phyloP scores from a whole-genome alignment of 2,329 filamentous ascomycete genomes.

The Stagonosporopsis vannaccii region DNA sequence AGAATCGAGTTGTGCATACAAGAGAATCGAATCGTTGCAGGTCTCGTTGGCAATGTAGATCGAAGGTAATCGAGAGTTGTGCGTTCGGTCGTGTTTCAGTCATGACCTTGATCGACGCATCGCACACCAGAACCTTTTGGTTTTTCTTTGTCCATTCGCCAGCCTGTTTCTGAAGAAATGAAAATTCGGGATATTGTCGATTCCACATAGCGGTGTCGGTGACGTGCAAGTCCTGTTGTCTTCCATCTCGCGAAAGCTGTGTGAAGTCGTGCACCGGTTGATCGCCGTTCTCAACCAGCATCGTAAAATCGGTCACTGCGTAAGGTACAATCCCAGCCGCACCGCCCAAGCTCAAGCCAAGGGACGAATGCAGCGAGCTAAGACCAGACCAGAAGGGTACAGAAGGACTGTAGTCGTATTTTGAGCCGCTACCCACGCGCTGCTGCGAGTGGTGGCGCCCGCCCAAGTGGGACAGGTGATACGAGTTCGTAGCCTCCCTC shows the following conservation, averaged over 20 bases:
- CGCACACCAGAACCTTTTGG: constrained; percentile 50
- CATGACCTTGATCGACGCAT: constrained; percentile 53
- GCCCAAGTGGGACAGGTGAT: constrained; percentile 32
- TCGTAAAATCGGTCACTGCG: constrained; percentile 46
- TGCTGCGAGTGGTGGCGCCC: constrained; percentile 31
- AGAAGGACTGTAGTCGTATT: constrained; percentile 32
- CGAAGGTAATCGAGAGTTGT: constrained; percentile 42
- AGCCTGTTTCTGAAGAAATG: constrained; percentile 29
- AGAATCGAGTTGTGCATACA: constrained; percentile 46
- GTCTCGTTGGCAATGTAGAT: constrained; percentile 45
- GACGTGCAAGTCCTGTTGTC: constrained; percentile 42
- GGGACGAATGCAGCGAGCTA: constrained; percentile 26
- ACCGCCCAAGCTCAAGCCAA: constrained; percentile 16
- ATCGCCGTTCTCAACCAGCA: constrained; percentile 51
- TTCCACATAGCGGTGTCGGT: constrained; percentile 42
- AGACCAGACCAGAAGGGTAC: constrained; percentile 25
- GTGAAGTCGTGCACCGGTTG: constrained; percentile 52
- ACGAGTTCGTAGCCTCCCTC: constrained; percentile 25
- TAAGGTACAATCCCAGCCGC: constrained; percentile 27
- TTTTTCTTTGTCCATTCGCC: constrained; percentile 32
- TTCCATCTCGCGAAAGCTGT: constrained; percentile 37
- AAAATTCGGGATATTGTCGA: constrained; percentile 43
- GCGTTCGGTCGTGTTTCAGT: constrained; percentile 46
- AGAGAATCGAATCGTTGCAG: constrained; percentile 39
- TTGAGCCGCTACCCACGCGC: constrained; percentile 25